Evolutionary conservation across 2,329 filamentous ascomycete genomes (phyloP).

Genomic region (Ophiognomonia clavigignenti-juglandacearum): DNA sequence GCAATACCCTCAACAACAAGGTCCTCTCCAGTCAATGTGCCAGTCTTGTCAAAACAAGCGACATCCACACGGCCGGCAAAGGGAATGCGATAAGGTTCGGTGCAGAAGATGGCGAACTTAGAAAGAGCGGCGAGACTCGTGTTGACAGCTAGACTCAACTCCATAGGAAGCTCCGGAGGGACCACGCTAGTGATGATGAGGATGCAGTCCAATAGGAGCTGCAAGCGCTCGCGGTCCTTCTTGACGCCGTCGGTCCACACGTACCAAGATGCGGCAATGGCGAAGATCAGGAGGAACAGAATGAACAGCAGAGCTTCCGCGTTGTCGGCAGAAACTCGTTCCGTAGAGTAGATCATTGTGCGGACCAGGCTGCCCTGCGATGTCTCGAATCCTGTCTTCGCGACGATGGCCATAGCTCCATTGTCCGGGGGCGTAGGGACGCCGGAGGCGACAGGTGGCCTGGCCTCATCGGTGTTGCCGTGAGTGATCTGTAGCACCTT

Average conservation of each 20-base stretch:
- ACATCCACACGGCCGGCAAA: constrained; percentile 93
- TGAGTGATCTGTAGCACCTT: constrained; percentile 96
- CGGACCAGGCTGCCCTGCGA: constrained; percentile 96
- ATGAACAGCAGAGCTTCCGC: constrained; percentile 96
- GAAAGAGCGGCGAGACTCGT: constrained; percentile 92
- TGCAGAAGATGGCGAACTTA: constrained; percentile 97
- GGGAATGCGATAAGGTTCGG: constrained; percentile 96
- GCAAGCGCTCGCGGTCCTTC: constrained; percentile 93
- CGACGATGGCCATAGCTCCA: constrained; percentile 87
- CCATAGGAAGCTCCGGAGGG: constrained; percentile 97
- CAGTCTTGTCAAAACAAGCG: constrained; percentile 98
- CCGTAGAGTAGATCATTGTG: constrained; percentile 99
- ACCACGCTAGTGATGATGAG: constrained; percentile 98
- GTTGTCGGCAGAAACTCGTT: constrained; percentile 98
- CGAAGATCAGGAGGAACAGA: constrained; percentile 91
- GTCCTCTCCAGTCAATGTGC: constrained; percentile 93
- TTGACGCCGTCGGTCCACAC: constrained; percentile 96
- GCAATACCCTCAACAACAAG: constrained; percentile 96
- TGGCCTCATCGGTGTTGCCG: constrained; percentile 70
- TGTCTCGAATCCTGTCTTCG: constrained; percentile 98
- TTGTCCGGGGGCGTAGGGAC: constrained; percentile 85
- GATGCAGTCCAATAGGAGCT: constrained; percentile 94
- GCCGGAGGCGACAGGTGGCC: constrained; percentile 66
- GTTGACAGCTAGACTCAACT: constrained; percentile 94
- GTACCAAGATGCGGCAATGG: constrained; percentile 96